Percentiles rank a stretch among this genome's conserved stretches.
Conservation (phyloP, 805 yeast genomes). For the Grigorovia transvaalensis region DNA sequence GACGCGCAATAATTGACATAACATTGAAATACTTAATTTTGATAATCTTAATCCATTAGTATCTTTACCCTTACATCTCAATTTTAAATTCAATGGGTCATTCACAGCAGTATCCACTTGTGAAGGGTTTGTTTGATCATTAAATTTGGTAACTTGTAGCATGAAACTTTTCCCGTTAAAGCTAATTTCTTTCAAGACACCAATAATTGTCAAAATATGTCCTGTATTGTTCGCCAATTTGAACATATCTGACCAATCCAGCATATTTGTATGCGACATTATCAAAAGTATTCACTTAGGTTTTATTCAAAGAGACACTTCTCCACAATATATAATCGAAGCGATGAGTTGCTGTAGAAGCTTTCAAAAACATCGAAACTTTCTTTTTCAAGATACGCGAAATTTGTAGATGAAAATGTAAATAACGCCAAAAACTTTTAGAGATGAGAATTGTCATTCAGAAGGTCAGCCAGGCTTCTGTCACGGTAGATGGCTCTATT, state of each 20-base stretch:
- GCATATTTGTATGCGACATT: background rate
- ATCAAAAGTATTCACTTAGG: no score
- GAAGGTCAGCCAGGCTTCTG: constrained; percentile 81
- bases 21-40: background rate
- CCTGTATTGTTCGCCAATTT: background rate
- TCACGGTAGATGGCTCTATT: constrained; percentile 60
- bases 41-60: background rate
- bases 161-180: constrained; percentile 8
- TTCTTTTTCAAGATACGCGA: background rate
- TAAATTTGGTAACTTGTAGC: constrained; percentile 14
- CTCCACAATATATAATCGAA: no score
- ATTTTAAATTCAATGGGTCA: background rate
- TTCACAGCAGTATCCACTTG: background rate
- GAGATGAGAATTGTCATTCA: constrained; percentile 84
- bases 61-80: background rate
- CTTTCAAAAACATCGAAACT: no score
- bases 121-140: background rate
- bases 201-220: constrained; percentile 11
- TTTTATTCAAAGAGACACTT: no score
- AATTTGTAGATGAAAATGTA: background rate
- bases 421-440: background rate
- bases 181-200: constrained; percentile 13
- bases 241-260: background rate
- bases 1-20: background rate
- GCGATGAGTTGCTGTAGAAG: no score